phyloP scores from a whole-genome alignment of 106 monocot species.

The Allium cepa region DNA sequence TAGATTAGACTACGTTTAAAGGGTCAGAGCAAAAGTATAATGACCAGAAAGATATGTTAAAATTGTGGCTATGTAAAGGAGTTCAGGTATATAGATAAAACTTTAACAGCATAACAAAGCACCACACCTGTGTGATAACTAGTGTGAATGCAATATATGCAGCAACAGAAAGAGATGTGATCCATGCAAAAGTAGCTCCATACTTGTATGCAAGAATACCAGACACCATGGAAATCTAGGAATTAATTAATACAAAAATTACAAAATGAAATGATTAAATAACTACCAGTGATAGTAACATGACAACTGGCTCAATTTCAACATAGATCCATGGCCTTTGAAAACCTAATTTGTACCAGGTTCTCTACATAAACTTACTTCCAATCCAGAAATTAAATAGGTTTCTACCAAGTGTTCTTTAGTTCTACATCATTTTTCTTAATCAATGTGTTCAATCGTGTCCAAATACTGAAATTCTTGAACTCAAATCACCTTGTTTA shows the following conservation, averaged over 20 bases:
- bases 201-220: slow-evolving; percentile 95
- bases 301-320: background rate
- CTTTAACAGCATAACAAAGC: background rate
- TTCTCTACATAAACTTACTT: no score
- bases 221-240: slow-evolving; percentile 91
- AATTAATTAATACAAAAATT: slow-evolving; percentile 14
- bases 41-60: background rate
- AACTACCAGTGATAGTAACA: background rate
- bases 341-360: no score
- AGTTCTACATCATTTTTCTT: no score
- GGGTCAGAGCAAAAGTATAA: background rate
- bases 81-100: background rate
- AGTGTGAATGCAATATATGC: slow-evolving; percentile 94
- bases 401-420: no score
- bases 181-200: slow-evolving; percentile 94
- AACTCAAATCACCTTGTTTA: no score
- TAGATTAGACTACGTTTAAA: background rate
- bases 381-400: no score
- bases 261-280: background rate
- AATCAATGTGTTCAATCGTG: no score
- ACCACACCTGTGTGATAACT: slow-evolving; percentile 78
- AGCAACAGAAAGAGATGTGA: slow-evolving; percentile 87
- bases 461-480: no score
- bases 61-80: background rate
- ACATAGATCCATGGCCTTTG: background rate